phyloP scores from a whole-genome alignment of 2,329 filamentous ascomycete genomes.

The Cercospora zeina region DNA sequence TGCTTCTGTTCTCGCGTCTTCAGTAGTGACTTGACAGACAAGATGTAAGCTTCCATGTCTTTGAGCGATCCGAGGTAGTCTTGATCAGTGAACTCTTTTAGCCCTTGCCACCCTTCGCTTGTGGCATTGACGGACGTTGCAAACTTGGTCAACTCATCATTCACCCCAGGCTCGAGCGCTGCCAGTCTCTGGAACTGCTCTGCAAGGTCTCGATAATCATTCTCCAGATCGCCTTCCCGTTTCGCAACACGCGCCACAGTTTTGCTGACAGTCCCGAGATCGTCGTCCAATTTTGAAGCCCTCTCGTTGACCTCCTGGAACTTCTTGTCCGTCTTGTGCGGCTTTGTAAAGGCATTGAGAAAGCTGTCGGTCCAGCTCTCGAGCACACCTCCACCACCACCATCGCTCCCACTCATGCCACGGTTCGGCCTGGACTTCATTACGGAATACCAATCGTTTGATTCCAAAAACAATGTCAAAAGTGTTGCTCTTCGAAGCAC shows the following conservation, averaged over 20 bases:
- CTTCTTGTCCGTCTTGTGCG: constrained; percentile 89
- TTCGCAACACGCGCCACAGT: constrained; percentile 89
- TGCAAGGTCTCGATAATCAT: constrained; percentile 84
- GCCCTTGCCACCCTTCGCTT: constrained; percentile 70
- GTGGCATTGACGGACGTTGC: constrained; percentile 83
- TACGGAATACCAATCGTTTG: constrained; percentile 91
- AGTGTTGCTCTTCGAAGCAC: constrained; percentile 80
- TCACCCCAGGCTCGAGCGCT: constrained; percentile 81
- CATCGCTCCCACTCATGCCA: constrained; percentile 48
- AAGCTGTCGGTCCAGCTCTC: constrained; percentile 95
- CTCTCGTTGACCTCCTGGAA: constrained; percentile 93
- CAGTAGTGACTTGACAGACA: constrained; percentile 81
- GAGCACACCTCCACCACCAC: constrained; percentile 69
- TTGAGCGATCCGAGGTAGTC: constrained; percentile 90
- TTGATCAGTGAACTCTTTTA: constrained; percentile 90
- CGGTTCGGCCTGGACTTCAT: constrained; percentile 78
- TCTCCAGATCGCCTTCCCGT: constrained; percentile 81
- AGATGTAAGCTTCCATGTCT: constrained; percentile 93
- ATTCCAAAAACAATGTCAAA: constrained; percentile 87
- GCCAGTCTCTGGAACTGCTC: constrained; percentile 95
- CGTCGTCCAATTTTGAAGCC: constrained; percentile 90
- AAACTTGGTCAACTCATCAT: constrained; percentile 79
- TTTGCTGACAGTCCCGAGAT: constrained; percentile 89
- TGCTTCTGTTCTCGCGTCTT: constrained; percentile 97
- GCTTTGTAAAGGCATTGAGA: constrained; percentile 94